These are phyloP conservation scores for Clitocybe nebularis DNA, from an alignment of 1,284 basidiomycete species.

Conservation along the genomic window DNA sequence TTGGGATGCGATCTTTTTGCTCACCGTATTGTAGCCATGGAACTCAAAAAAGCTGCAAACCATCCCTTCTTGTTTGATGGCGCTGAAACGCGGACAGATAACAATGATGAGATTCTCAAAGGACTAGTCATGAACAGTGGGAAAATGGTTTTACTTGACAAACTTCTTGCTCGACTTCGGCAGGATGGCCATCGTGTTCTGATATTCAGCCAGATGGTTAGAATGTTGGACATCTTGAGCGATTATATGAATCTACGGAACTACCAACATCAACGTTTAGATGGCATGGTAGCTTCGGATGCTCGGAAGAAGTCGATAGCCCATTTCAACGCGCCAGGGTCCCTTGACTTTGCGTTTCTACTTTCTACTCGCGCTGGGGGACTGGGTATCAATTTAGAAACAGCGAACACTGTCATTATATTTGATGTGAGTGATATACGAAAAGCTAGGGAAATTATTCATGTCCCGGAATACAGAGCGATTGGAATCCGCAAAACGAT, in stretches of 20 bases:
- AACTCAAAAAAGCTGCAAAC: conserved; percentile 96
- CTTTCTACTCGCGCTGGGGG: conserved; percentile 97
- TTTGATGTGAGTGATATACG: conserved; percentile 75
- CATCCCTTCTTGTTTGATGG: conserved; percentile 99
- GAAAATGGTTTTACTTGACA: conserved; percentile 97
- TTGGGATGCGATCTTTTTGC: conserved; percentile 7
- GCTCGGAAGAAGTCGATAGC: conserved; percentile 91
- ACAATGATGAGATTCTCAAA: conserved; percentile 84
- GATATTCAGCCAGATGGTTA: conserved; percentile 99
- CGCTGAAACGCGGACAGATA: conserved; percentile 77
- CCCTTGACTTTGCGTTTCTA: conserved; percentile 95
- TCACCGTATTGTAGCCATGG: conserved; percentile 63
- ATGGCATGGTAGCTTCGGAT: conserved; percentile 94
- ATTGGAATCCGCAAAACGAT: conserved; percentile 98
- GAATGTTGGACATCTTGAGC: conserved; percentile 97
- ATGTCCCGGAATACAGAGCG: conserved; percentile 51
- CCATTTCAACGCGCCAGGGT: conserved; percentile 93
- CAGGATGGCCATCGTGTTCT: conserved; percentile 93
- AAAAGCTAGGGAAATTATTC: conserved; percentile 9
- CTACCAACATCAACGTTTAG: conserved; percentile 94
- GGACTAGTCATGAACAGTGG: conserved; percentile 98
- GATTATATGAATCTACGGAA: conserved; percentile 93
- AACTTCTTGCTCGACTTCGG: conserved; percentile 85
- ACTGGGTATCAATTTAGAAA: conserved; percentile 97
- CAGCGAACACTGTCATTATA: conserved; percentile 98